Conservation (phyloP, 2,329 filamentous ascomycete genomes). For the Sporothrix dimorphospora region DNA sequence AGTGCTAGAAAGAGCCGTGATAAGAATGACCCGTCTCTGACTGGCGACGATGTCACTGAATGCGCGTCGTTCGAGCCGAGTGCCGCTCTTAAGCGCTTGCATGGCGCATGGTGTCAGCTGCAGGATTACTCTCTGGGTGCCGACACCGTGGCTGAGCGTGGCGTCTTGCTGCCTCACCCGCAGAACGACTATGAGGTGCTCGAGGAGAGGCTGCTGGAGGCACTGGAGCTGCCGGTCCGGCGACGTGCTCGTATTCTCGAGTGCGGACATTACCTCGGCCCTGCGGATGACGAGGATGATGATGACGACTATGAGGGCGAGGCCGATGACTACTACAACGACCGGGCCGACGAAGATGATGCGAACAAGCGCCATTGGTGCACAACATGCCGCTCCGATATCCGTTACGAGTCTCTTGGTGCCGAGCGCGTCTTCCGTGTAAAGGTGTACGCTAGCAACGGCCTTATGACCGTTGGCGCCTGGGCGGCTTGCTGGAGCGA, state of each 20-base stretch:
- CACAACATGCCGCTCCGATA: constrained; percentile 57
- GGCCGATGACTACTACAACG: constrained; percentile 49
- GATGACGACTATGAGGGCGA: constrained; percentile 50
- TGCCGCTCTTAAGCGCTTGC: constrained; percentile 54
- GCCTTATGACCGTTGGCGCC: constrained; percentile 85
- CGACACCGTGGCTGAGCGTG: constrained; percentile 73
- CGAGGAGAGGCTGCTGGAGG: constrained; percentile 76
- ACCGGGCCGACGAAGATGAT: constrained; percentile 41
- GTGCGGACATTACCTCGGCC: constrained; percentile 75
- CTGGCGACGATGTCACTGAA: neutral
- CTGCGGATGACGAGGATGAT: constrained; percentile 53
- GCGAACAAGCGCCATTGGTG: constrained; percentile 58
- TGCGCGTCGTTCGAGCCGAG: constrained; percentile 43
- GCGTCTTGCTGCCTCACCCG: constrained; percentile 75
- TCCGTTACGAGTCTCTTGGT: constrained; percentile 57
- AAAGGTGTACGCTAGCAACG: constrained; percentile 93
- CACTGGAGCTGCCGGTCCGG: constrained; percentile 68
- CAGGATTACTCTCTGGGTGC: constrained; percentile 64
- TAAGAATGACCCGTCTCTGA: neutral
- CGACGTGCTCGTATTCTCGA: constrained; percentile 70
- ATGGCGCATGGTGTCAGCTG: constrained; percentile 67
- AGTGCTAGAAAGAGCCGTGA: neutral
- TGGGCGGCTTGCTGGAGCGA: constrained; percentile 95
- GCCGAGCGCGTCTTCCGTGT: constrained; percentile 68
- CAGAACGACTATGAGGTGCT: constrained; percentile 79